Evolutionary conservation across 2,329 filamentous ascomycete genomes (phyloP), one percentile per base, ranked within the genome.

Genomic region (Bertia moriformis): DNA sequence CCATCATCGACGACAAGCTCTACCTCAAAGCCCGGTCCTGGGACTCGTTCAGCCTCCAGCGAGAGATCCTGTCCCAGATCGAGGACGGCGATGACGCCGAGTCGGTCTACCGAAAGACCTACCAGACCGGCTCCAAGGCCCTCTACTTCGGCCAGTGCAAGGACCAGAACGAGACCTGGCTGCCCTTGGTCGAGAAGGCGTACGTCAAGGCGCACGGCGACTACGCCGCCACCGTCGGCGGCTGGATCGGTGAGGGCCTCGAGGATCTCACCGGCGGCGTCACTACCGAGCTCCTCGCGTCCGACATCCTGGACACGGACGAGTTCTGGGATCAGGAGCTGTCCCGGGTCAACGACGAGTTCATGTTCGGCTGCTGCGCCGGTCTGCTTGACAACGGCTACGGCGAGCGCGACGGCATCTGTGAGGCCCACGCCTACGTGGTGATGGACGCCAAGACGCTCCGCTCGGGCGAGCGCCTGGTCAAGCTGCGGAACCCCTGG

Each of bases 1-100:
- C 83, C 42, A 88, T 94, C 44, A 77, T 94, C 42, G 87, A 94
- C 51, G 87, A 94, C 57, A 93, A 93, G 58, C 67, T 94, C 2
- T 93, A 84, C 54, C 70, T 93, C 14, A 83, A 79, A 43, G 84
- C 83, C 2, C 81, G 84, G 3, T 80, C 83, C 51, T 93, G 85
- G 62, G 83, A 93, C 46, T 83, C 84, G 22, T 79, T 76, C 1
- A 78, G 82, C 38, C 70, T 83, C 53, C 81, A 87, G 51, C 73
- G 83, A 29, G 71, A 83, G 40, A 65, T 86, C 18, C 71, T 86
- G 51, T 73, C 86, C 48, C 78, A 86, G 49, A 76, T 85, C 37
- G 82, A 85, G 22, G 22, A 27, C 51, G 73, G 80, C 40, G 77
- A 78, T 39, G 78, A 83, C 39, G 73, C 79, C 0, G 80, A 86